Conservation (phyloP, 225 moss, liverwort and hornwort genomes). For the Bryum argenteum region DNA sequence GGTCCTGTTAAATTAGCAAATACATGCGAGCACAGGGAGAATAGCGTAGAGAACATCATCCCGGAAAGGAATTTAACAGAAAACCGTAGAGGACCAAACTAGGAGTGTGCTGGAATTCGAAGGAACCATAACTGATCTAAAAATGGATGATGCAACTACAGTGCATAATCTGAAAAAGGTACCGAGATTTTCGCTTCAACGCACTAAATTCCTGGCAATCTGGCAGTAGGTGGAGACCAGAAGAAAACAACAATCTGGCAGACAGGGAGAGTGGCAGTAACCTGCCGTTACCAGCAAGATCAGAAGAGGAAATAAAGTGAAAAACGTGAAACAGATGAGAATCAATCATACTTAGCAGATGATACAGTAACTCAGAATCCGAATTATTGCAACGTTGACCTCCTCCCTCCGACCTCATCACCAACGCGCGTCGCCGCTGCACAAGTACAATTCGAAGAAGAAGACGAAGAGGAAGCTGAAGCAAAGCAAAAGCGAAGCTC, state of each 20-base stretch:
- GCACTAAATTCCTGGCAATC: not conserved
- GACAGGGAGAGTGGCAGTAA: not conserved
- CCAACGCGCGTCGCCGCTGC: not conserved
- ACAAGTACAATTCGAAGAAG: not conserved
- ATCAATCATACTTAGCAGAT: slow-evolving; percentile 18
- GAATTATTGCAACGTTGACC: slow-evolving; percentile 31
- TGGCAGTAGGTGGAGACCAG: not conserved
- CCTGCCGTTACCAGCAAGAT: too few species aligned
- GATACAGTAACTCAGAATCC: slow-evolving; percentile 5
- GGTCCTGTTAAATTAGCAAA: too few species aligned
- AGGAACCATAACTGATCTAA: not conserved
- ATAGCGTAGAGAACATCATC: too few species aligned
- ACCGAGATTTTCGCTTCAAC: not conserved
- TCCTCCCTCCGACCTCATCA: not conserved
- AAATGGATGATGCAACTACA: not conserved
- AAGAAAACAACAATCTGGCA: slow-evolving; percentile 3
- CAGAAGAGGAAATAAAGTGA: not conserved
- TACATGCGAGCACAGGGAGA: too few species aligned
- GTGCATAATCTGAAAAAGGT: not conserved
- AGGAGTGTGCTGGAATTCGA: not conserved
- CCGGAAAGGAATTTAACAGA: too few species aligned
- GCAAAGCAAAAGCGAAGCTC: not conserved
- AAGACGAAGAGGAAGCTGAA: not conserved
- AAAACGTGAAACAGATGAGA: not conserved
- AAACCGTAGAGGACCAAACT: too few species aligned